These are phyloP conservation scores for Sicyos baderoa DNA, from an alignment of 306 rosid species.

Conservation along the genomic window DNA sequence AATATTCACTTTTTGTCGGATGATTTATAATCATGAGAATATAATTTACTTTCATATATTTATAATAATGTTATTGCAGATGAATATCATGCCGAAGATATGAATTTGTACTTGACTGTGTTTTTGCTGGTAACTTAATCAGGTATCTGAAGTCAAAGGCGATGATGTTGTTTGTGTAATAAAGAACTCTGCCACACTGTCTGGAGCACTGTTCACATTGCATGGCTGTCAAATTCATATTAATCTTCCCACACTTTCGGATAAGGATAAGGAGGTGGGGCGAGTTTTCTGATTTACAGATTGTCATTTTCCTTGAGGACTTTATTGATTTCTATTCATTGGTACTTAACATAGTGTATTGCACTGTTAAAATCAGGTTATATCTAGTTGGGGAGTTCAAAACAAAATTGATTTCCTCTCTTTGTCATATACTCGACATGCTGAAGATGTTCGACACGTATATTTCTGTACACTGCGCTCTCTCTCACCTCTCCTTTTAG, in stretches of 20 bases:
- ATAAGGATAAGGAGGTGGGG: constrained; percentile 71
- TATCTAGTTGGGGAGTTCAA: constrained; percentile 40
- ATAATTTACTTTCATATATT: constrained; percentile 14
- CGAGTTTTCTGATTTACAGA: neutral
- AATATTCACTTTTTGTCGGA: neutral
- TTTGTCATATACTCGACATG: constrained; percentile 45
- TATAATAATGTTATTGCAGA: neutral
- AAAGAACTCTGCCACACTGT: constrained; percentile 84
- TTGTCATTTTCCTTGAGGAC: neutral
- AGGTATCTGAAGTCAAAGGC: constrained; percentile 81
- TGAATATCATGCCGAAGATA: neutral
- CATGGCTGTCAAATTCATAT: constrained; percentile 86
- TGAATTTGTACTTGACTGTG: constrained; percentile 21
- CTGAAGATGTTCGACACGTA: constrained; percentile 49
- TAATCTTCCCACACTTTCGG: constrained; percentile 83
- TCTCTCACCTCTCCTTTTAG: neutral
- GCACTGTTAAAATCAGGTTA: constrained; percentile 28
- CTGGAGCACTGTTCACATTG: constrained; percentile 86
- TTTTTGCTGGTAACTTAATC: constrained; percentile 27
- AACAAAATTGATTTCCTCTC: constrained; percentile 51
- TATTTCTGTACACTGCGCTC: neutral
- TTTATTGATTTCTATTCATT: neutral
- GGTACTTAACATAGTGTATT: constrained; percentile 12
- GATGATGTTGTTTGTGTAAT: constrained; percentile 69
- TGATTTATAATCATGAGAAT: neutral